Conservation (phyloP, 495 filamentous ascomycete species). For the Talaromyces adpressus region DNA sequence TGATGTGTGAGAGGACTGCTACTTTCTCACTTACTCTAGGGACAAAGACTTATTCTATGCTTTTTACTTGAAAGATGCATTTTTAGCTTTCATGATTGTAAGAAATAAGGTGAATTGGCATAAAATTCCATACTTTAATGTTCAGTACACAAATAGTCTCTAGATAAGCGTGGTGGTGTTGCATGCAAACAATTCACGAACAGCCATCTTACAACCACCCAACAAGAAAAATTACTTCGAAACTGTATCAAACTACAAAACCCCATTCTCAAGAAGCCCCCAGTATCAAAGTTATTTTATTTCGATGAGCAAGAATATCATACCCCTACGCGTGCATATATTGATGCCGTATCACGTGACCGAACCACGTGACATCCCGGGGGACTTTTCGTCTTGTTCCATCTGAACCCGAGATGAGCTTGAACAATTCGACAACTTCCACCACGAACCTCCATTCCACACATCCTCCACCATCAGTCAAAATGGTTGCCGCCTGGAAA, state of each 20-base stretch:
- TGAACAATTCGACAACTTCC: background rate
- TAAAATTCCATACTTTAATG: background rate
- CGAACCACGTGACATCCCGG: background rate
- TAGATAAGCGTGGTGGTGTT: background rate
- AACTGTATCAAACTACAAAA: background rate
- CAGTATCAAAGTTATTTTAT: background rate
- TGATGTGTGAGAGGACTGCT: background rate
- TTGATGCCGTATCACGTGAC: constrained; percentile 3
- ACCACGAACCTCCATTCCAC: constrained; percentile 11
- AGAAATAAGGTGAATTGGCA: background rate
- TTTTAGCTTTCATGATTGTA: background rate
- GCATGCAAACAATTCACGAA: background rate
- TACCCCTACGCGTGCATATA: background rate
- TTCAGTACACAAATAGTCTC: background rate
- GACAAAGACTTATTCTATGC: background rate
- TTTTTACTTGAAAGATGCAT: background rate
- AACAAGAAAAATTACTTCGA: background rate
- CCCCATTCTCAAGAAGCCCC: background rate
- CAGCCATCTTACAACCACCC: background rate
- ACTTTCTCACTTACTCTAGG: background rate
- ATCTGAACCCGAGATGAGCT: constrained; percentile 1
- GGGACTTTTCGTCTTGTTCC: constrained; percentile 1
- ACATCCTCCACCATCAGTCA: constrained; percentile 39
- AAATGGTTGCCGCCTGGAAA: constrained; percentile 99
- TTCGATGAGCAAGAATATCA: background rate